Base-by-base conservation (phyloP, 1,139 yeast species). In the Candida sp. region DNA sequence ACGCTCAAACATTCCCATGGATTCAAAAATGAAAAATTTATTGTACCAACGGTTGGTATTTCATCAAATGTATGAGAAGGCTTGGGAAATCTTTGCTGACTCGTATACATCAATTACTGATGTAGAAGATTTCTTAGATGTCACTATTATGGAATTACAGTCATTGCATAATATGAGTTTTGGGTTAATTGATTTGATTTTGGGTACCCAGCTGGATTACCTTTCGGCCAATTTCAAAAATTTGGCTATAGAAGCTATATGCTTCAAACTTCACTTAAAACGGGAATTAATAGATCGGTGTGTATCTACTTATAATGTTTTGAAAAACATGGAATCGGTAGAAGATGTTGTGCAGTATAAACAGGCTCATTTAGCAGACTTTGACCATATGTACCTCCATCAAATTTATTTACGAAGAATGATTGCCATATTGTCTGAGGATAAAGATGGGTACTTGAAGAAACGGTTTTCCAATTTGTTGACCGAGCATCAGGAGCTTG, bases 61-160 rank as follows among this genome's bases (percentile, higher is more conserved):
- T 43, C 75, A 71, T 48, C 53, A 60, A 36, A 56, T 54, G 35
- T 72, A 63, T 54, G 49, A 48, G 4, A 50, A 50, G 8, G 60
- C 69, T 40, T 73, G 77, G 76, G 47, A 49, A 11, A 47, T 63
- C 7, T 50, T 66, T 34, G 40, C 59, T 11, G 61, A 60, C n/a
- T 56, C 53, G n/a, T 44, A 56, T 21, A 53, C 64, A 15, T 60
- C 73, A 5, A 54, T 73, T 8, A 57, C 58, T 12, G 77, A 71
- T 43, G 50, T 72, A 19, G 77, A 72, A 46, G 75, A 68, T 5
- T 56, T 63, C 32, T 52, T 70, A 25, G 73, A 65, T 15, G 43
- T 57, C 19, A 52, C 68, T 5, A 48, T 58, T 12, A 41, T 45
- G 4, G 53, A 53, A 7, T 51, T 65, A 21, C 44, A 46, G 22